Conservation (phyloP, 495 filamentous ascomycete genomes). For the Penicillium nucicola region DNA sequence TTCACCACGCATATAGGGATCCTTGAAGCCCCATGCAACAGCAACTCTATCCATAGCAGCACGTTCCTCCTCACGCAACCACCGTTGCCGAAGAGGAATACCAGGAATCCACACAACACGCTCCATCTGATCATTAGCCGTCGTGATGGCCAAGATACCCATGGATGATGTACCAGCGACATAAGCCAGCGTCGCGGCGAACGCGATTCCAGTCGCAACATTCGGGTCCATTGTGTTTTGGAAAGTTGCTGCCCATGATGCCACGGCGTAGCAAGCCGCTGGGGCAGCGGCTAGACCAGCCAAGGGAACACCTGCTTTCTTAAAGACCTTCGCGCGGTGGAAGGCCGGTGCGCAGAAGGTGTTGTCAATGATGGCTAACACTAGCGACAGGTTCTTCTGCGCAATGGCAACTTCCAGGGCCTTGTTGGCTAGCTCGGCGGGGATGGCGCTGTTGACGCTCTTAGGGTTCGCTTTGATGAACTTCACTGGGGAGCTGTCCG, state of each 20-base stretch:
- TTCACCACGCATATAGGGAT: conserved; percentile 74
- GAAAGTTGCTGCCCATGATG: conserved; percentile 49
- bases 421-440: conserved; percentile 57
- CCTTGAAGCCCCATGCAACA: conserved; percentile 84
- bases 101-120: conserved; percentile 84
- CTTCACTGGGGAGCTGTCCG: conserved; percentile 53
- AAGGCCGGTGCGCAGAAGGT: conserved; percentile 74
- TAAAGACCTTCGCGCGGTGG: conserved; percentile 60
- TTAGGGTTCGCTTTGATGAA: conserved; percentile 65
- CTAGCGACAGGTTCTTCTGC: conserved; percentile 68
- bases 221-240: conserved; percentile 70
- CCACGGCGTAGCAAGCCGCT: conserved; percentile 64
- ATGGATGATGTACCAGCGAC: conserved; percentile 72
- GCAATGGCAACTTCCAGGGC: conserved; percentile 77
- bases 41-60: conserved; percentile 85
- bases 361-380: conserved; percentile 75
- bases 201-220: conserved; percentile 71
- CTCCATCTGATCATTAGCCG: conserved; percentile 90
- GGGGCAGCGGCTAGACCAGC: conserved; percentile 59
- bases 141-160: conserved; percentile 79
- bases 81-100: conserved; percentile 76
- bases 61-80: conserved; percentile 89
- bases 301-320: conserved; percentile 47
- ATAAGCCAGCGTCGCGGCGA: conserved; percentile 78
- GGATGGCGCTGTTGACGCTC: conserved; percentile 66